phyloP scores from a whole-genome alignment of 352 stramenopile species.

The Globisporangium perplexum region DNA sequence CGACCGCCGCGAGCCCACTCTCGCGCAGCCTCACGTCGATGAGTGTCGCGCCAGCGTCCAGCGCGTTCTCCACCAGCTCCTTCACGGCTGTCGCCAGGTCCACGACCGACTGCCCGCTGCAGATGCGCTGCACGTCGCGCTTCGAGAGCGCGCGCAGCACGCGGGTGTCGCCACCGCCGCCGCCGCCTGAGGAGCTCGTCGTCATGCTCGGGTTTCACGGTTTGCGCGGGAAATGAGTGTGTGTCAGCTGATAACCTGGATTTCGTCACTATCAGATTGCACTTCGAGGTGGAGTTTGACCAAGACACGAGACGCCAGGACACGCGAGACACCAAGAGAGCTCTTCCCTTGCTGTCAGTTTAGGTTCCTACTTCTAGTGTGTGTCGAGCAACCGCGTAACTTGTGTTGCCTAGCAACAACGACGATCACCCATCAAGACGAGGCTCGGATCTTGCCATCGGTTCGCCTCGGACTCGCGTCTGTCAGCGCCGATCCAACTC shows the following conservation, averaged over 20 bases:
- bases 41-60: slow-evolving; percentile 60
- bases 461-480: too few relatives aligned
- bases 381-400: too few relatives aligned
- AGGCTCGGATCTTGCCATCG: too few relatives aligned
- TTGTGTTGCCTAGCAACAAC: too few relatives aligned
- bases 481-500: too few relatives aligned
- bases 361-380: too few relatives aligned
- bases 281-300: too few relatives aligned
- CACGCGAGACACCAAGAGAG: too few relatives aligned
- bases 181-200: neutral
- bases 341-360: too few relatives aligned
- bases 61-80: slow-evolving; percentile 95
- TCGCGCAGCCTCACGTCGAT: slow-evolving; percentile 91
- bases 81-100: slow-evolving; percentile 95
- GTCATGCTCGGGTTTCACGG: neutral
- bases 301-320: too few relatives aligned
- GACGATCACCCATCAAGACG: too few relatives aligned
- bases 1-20: slow-evolving; percentile 89
- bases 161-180: neutral
- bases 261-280: neutral
- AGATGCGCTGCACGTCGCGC: slow-evolving; percentile 61
- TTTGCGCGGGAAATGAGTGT: neutral
- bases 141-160: slow-evolving; percentile 34
- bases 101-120: slow-evolving; percentile 92
- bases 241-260: neutral